phyloP scores from a whole-genome alignment of 2,329 filamentous ascomycete species.

The Grosmannia huntii region DNA sequence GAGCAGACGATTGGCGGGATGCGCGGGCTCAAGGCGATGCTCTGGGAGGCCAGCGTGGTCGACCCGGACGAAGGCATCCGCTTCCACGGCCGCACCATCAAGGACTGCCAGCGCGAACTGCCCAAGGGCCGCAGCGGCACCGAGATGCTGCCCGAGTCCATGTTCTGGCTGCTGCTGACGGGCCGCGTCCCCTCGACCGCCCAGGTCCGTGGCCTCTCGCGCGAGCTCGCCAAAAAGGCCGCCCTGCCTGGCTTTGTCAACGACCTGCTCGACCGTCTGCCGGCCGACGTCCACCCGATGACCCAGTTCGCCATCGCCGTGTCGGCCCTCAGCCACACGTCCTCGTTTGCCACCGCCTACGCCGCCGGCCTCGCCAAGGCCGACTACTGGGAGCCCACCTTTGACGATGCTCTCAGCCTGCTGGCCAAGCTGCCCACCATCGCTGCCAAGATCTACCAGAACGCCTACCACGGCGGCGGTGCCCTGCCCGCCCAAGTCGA shows the following conservation, averaged over 20 bases:
- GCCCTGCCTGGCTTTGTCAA: slow-evolving; percentile 70
- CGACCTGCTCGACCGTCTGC: slow-evolving; percentile 83
- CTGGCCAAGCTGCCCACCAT: slow-evolving; percentile 94
- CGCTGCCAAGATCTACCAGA: slow-evolving; percentile 95
- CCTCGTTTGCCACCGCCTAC: slow-evolving; percentile 86
- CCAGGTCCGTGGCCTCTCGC: slow-evolving; percentile 73
- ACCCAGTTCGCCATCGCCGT: slow-evolving; percentile 94
- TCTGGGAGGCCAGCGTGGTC: slow-evolving; percentile 96
- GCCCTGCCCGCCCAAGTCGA: slow-evolving; percentile 67
- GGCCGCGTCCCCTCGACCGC: slow-evolving; percentile 74
- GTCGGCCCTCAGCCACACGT: slow-evolving; percentile 89
- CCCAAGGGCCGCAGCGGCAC: slow-evolving; percentile 86
- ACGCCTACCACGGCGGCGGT: slow-evolving; percentile 64
- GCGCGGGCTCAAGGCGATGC: slow-evolving; percentile 94
- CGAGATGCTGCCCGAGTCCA: slow-evolving; percentile 96
- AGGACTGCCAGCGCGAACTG: slow-evolving; percentile 87
- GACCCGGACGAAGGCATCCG: slow-evolving; percentile 95
- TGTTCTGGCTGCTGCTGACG: slow-evolving; percentile 98
- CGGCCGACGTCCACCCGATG: slow-evolving; percentile 89
- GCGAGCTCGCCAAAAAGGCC: slow-evolving; percentile 77
- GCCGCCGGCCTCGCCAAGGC: slow-evolving; percentile 85
- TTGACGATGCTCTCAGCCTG: slow-evolving; percentile 86
- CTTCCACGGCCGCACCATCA: slow-evolving; percentile 96
- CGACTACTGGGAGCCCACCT: slow-evolving; percentile 97
- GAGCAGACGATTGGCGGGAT: slow-evolving; percentile 92